Evolutionary conservation across 352 stramenopile species (phyloP).

Genomic region (Globisporangium viniferum): DNA sequence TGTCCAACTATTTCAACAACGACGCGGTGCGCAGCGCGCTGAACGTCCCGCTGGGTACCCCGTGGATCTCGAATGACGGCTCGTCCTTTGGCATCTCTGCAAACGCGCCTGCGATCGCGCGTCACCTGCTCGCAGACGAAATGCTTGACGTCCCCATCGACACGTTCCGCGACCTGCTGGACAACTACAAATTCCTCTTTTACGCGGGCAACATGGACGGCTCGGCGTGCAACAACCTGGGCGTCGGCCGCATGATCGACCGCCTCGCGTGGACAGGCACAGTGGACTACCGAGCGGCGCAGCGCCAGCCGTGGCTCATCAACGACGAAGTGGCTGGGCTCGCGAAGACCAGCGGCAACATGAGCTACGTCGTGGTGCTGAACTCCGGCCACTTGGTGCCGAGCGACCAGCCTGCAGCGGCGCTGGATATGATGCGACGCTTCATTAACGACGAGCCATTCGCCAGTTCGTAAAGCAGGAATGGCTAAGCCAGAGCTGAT

Average conservation of each 20-base stretch:
- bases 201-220: slow-evolving; percentile 86
- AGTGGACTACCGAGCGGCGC: slow-evolving; percentile 56
- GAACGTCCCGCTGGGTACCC: slow-evolving; percentile 68
- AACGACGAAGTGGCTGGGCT: slow-evolving; percentile 60
- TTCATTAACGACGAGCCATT: slow-evolving; percentile 61
- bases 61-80: slow-evolving; percentile 68
- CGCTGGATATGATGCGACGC: slow-evolving; percentile 79
- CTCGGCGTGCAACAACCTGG: slow-evolving; percentile 78
- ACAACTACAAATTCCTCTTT: slow-evolving; percentile 85
- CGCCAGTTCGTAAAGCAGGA: slow-evolving; percentile 4
- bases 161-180: slow-evolving; percentile 70
- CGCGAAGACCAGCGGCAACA: slow-evolving; percentile 66
- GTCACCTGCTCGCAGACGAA: slow-evolving; percentile 69
- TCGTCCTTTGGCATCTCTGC: slow-evolving; percentile 49
- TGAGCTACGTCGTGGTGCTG: slow-evolving; percentile 81
- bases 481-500: not conserved
- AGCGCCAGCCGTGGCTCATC: slow-evolving; percentile 56
- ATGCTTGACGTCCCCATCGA: slow-evolving; percentile 79
- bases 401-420: slow-evolving; percentile 61
- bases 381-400: slow-evolving; percentile 79
- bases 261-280: slow-evolving; percentile 71
- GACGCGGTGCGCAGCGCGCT: slow-evolving; percentile 79
- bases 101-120: slow-evolving; percentile 51
- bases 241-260: slow-evolving; percentile 74
- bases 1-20: slow-evolving; percentile 84